Evolutionary conservation across 441 rosid species (phyloP).

Genomic region (Croton laevigatus): DNA sequence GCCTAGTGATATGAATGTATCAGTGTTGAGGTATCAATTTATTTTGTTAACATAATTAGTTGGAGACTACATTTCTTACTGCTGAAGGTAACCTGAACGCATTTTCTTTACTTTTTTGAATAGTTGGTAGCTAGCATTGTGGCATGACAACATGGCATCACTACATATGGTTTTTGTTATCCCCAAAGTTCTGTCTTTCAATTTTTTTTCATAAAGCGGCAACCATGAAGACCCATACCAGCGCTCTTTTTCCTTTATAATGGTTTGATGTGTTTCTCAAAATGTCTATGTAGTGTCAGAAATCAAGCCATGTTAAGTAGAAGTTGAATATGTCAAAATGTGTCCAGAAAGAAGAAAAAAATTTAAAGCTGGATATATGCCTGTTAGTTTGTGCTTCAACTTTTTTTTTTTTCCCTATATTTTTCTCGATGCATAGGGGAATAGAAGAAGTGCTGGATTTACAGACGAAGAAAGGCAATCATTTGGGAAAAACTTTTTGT

Average conservation of each 20-base stretch:
- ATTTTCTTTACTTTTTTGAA: too few relatives aligned
- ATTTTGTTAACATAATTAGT: too few relatives aligned
- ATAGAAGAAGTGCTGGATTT: conserved; percentile 92
- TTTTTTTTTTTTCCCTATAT: not conserved
- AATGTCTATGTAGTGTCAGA: not conserved
- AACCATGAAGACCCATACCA: not conserved
- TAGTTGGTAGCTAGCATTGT: too few relatives aligned
- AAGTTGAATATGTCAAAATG: not conserved
- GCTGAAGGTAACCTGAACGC: too few relatives aligned
- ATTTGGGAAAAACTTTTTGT: conserved; percentile 70
- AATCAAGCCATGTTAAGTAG: not conserved
- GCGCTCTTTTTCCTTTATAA: not conserved
- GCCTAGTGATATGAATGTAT: not conserved
- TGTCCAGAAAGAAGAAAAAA: not conserved
- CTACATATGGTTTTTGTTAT: not conserved
- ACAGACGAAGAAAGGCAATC: conserved; percentile 91
- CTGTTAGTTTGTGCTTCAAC: not conserved
- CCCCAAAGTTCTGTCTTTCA: not conserved
- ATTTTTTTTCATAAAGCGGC: not conserved
- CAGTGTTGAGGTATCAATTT: not conserved
- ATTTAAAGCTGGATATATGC: not conserved
- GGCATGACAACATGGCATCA: too few relatives aligned
- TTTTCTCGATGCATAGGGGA: conserved; percentile 54
- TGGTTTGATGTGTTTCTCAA: not conserved
- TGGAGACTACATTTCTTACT: too few relatives aligned